phyloP scores from a whole-genome alignment of 2,329 filamentous ascomycete genomes.

The Arthroderma sp. region DNA sequence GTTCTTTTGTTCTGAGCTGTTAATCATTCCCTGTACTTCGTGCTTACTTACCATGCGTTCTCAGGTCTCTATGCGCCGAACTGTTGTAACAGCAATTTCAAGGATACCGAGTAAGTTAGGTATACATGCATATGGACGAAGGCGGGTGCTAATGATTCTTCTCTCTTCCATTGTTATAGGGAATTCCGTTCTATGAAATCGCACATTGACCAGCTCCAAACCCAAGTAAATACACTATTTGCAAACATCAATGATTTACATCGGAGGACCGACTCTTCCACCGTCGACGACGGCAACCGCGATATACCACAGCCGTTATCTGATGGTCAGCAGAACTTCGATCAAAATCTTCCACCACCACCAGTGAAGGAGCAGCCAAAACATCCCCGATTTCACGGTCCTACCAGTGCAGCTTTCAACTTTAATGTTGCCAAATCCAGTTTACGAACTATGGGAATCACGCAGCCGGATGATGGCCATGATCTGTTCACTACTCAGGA shows the following conservation, averaged over 20 bases:
- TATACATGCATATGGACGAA: too few species aligned
- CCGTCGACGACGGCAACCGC: slow-evolving; percentile 20
- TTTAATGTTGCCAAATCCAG: slow-evolving; percentile 79
- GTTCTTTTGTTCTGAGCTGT: background rate
- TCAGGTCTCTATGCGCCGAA: slow-evolving; percentile 50
- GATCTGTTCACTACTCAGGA: slow-evolving; percentile 42
- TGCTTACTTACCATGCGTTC: background rate
- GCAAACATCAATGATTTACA: slow-evolving; percentile 58
- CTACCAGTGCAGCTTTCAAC: slow-evolving; percentile 73
- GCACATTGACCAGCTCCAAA: slow-evolving; percentile 62
- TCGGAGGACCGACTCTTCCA: slow-evolving; percentile 26
- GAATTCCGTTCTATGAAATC: slow-evolving; percentile 73
- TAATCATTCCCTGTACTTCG: background rate
- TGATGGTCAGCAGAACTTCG: slow-evolving; percentile 8
- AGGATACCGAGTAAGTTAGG: slow-evolving; percentile 58
- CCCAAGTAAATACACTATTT: slow-evolving; percentile 69
- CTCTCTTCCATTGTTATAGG: slow-evolving; percentile 21
- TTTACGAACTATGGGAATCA: slow-evolving; percentile 79
- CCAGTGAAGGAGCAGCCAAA: slow-evolving; percentile 38
- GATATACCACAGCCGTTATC: slow-evolving; percentile 28
- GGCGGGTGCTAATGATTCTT: background rate
- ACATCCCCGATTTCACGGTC: slow-evolving; percentile 62
- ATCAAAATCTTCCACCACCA: slow-evolving; percentile 14
- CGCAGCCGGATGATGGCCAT: slow-evolving; percentile 46
- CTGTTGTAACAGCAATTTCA: slow-evolving; percentile 64